Conservation (phyloP, 495 filamentous ascomycete species). For the Penicillium bialowiezense region DNA sequence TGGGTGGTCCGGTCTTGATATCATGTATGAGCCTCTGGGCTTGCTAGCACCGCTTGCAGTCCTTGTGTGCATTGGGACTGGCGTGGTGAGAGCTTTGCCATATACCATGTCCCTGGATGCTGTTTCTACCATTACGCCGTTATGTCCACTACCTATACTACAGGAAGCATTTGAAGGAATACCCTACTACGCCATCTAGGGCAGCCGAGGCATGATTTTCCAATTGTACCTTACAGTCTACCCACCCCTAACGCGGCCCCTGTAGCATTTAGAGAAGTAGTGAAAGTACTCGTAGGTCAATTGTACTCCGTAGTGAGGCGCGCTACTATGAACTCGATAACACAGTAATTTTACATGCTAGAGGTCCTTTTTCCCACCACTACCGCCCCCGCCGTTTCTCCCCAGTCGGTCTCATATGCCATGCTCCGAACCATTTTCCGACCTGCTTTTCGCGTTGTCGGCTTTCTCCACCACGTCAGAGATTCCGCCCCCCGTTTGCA, state of each 20-base stretch:
- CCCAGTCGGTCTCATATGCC: not conserved
- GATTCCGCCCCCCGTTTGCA: constrained; percentile 9
- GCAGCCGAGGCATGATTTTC: constrained; percentile 16
- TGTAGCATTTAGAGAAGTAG: too few species aligned
- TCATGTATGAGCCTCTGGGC: not conserved
- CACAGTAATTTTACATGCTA: too few species aligned
- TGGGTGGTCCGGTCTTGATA: not conserved
- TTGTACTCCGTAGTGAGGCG: too few species aligned
- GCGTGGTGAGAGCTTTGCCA: not conserved
- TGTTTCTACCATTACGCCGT: constrained; percentile 23
- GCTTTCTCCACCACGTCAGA: constrained; percentile 26
- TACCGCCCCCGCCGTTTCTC: too few species aligned
- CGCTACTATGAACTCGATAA: too few species aligned
- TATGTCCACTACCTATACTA: constrained; percentile 23
- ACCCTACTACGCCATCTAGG: constrained; percentile 18
- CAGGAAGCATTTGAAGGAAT: constrained; percentile 22
- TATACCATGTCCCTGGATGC: not conserved
- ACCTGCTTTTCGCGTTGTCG: constrained; percentile 1
- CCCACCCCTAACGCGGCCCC: too few species aligned
- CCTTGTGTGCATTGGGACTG: not conserved
- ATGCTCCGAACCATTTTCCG: constrained; percentile 2
- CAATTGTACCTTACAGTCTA: too few species aligned
- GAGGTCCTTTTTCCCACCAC: too few species aligned
- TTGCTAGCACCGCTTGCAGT: not conserved
- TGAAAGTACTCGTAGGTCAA: too few species aligned